These are phyloP conservation scores for Hypoxylon rickii DNA, from an alignment of 495 filamentous ascomycete genomes.

Conservation along the genomic window DNA sequence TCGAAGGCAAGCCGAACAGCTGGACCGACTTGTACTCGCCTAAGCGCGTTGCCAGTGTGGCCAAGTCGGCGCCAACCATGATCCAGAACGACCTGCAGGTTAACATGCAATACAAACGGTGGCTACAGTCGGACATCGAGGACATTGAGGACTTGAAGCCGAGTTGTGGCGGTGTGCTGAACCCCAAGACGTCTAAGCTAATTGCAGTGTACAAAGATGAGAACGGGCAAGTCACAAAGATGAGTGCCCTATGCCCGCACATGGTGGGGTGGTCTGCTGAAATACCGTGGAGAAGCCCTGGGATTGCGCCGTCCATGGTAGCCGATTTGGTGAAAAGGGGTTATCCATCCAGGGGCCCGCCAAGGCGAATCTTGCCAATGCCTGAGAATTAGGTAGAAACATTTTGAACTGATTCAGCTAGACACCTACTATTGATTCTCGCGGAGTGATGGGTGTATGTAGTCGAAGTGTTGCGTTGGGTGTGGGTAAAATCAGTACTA, in stretches of 20 bases:
- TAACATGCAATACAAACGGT: conserved; percentile 61
- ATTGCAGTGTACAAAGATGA: conserved; percentile 63
- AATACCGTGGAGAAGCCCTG: conserved; percentile 60
- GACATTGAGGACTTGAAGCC: conserved; percentile 61
- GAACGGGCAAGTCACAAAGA: conserved; percentile 51
- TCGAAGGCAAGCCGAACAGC: conserved; percentile 50
- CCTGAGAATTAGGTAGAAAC: background rate
- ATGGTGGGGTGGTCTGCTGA: conserved; percentile 61
- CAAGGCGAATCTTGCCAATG: conserved; percentile 42
- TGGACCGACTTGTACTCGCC: conserved; percentile 59
- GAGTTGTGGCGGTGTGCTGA: conserved; percentile 57
- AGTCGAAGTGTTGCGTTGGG: no score
- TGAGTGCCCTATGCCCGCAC: conserved; percentile 62
- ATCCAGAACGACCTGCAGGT: conserved; percentile 54
- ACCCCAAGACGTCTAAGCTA: conserved; percentile 48
- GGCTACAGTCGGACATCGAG: conserved; percentile 56
- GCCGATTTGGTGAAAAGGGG: conserved; percentile 58
- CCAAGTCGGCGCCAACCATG: conserved; percentile 46
- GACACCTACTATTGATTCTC: no score
- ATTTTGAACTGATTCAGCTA: no score
- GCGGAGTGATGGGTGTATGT: no score
- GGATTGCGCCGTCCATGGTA: conserved; percentile 60
- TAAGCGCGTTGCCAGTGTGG: conserved; percentile 41
- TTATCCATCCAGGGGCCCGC: conserved; percentile 57
- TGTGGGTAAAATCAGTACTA: no score